Evolutionary conservation across 768 basidiomycete genomes (phyloP).

Genomic region (Boletus sp.): DNA sequence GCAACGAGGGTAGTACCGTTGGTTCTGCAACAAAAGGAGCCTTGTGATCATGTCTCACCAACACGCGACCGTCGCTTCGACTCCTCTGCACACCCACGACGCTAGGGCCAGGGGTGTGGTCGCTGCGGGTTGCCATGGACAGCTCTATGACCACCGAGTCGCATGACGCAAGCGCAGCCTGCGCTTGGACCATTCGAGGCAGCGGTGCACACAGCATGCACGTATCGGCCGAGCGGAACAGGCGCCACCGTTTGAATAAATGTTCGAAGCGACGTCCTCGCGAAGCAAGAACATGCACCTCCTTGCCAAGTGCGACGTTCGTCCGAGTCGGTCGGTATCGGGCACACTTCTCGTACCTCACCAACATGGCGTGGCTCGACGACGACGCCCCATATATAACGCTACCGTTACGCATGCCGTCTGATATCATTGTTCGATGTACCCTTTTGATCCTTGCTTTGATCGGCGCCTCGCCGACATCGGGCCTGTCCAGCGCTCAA

Average conservation of each 20-base stretch:
- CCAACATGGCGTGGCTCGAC: too few species aligned
- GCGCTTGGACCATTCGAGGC: neutral
- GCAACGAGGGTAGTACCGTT: neutral
- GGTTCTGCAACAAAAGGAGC: neutral
- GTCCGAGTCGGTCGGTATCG: neutral
- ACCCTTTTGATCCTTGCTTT: neutral
- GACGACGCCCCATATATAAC: neutral
- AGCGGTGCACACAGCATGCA: neutral
- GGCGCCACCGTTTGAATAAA: neutral
- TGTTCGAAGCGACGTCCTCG: neutral
- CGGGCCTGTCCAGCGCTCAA: too few species aligned
- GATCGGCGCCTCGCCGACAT: slow-evolving; percentile 3
- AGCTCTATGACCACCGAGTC: neutral
- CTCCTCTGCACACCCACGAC: neutral
- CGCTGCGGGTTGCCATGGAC: neutral
- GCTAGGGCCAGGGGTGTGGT: neutral
- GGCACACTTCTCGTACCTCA: neutral
- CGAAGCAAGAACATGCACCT: neutral
- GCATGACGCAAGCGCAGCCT: neutral
- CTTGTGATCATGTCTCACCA: neutral
- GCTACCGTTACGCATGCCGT: neutral
- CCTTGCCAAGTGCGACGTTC: neutral
- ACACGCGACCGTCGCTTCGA: neutral
- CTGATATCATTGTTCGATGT: neutral
- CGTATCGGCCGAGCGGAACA: neutral